Evolutionary conservation across 2,329 filamentous ascomycete species (phyloP).

Genomic region (Herpotrichia juniperi): DNA sequence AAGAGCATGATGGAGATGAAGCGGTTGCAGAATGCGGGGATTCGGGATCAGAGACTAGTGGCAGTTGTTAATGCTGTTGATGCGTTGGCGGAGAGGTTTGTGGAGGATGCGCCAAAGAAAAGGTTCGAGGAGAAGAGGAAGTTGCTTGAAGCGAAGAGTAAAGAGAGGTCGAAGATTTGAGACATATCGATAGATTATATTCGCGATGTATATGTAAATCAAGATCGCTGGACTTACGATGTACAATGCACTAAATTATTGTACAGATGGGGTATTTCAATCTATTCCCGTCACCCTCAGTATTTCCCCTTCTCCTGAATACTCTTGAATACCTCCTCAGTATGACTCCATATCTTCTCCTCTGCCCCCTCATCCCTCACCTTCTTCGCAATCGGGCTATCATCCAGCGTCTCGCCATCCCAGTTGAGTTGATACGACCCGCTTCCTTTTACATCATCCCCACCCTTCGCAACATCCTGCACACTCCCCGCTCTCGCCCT

Average conservation of each 20-base stretch:
- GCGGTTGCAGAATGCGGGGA: constrained; percentile 54
- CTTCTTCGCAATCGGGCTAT: constrained; percentile 20
- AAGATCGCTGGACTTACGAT: too few species aligned
- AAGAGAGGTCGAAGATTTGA: constrained; percentile 32
- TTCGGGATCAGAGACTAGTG: constrained; percentile 52
- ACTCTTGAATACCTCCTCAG: constrained; percentile 37
- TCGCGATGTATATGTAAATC: too few species aligned
- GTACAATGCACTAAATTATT: too few species aligned
- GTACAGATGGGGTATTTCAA: too few species aligned
- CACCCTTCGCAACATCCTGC: constrained; percentile 22
- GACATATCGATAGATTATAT: too few species aligned
- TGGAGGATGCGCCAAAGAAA: constrained; percentile 53
- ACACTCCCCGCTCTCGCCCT: constrained; percentile 10
- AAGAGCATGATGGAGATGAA: constrained; percentile 61
- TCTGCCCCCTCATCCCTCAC: constrained; percentile 30
- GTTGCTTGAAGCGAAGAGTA: constrained; percentile 42
- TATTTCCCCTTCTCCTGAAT: constrained; percentile 25
- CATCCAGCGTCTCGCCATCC: constrained; percentile 25
- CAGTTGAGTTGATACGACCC: constrained; percentile 34
- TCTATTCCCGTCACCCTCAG: neutral
- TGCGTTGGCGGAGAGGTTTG: constrained; percentile 57
- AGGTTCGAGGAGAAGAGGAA: constrained; percentile 52
- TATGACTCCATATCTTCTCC: constrained; percentile 39
- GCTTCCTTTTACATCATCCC: constrained; percentile 29
- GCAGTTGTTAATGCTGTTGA: constrained; percentile 56